phyloP scores from a whole-genome alignment of 2,329 filamentous ascomycete genomes.

The Bipolaris zeicola region DNA sequence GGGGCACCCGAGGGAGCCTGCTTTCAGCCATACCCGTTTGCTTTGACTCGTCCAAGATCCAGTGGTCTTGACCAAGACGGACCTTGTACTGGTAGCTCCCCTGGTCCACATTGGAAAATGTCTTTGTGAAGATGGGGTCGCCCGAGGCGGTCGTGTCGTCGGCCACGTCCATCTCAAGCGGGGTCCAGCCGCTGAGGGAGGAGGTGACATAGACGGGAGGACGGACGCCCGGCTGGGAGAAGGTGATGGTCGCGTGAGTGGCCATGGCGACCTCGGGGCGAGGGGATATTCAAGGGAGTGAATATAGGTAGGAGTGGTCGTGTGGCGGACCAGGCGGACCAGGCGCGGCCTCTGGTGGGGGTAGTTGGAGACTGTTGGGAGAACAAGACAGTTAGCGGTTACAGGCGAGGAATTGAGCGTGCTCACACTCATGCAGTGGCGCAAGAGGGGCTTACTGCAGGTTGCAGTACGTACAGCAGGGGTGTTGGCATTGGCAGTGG shows the following conservation, averaged over 20 bases:
- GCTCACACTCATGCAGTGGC: conserved; percentile 26
- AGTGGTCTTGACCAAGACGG: conserved; percentile 67
- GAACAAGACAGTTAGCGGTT: conserved; percentile 35
- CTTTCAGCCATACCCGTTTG: conserved; percentile 60
- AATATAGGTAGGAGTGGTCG: conserved; percentile 19
- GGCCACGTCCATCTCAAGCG: conserved; percentile 66
- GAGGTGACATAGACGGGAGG: conserved; percentile 75
- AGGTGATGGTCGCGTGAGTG: conserved; percentile 61
- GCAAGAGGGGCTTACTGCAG: conserved; percentile 15
- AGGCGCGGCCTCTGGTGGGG: conserved; percentile 12
- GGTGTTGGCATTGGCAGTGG: conserved; percentile 14
- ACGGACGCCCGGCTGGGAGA: conserved; percentile 62
- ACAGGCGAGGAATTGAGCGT: conserved; percentile 22
- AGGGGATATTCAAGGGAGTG: not conserved
- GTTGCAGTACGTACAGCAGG: conserved; percentile 18
- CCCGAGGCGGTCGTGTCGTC: conserved; percentile 56
- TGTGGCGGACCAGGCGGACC: conserved; percentile 25
- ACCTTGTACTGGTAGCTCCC: conserved; percentile 77
- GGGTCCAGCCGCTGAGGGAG: conserved; percentile 71
- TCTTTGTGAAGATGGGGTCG: conserved; percentile 64
- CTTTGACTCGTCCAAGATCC: conserved; percentile 67
- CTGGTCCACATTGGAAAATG: conserved; percentile 60
- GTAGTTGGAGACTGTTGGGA: conserved; percentile 19
- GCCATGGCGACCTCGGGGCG: conserved; percentile 23
- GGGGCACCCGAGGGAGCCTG: not conserved